Base-by-base conservation (phyloP, 352 stramenopile species). In the Phytophthora sojae region DNA sequence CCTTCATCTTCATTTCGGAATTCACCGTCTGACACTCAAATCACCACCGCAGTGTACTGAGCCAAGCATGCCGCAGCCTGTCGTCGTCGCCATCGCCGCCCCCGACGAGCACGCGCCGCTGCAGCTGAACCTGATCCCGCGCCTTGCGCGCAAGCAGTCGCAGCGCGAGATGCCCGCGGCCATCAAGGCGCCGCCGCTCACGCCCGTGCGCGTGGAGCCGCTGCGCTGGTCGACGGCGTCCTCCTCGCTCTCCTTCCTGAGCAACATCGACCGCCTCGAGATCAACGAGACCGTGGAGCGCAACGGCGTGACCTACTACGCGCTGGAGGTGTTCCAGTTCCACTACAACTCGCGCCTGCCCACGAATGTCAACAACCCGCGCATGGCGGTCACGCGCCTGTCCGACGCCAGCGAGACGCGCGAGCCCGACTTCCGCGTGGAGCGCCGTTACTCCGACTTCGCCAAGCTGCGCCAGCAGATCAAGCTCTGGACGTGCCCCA, bases 401-500 rank as follows among this genome's bases (percentile, higher is more conserved):
- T 75, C 76, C 23, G 56, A 70, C 25, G 45, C 39, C 35, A 74
- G 49, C 51, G 61, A 71, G 30, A 9, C 64, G 12, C 61, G 71
- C 21, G 47, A 68, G 56, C 82, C 85, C 4, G 85, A 90, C 61
- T 88, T 82, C 56, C 72, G 70, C 6, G 73, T 92, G 45, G 71
- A 91, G 61, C 75, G 78, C n/a, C 82, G 82, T 35, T 92, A 88
- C 68, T 89, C 82, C n/a, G 82, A 92, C 30, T 92, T 92, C 47
- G 67, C 70, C 29, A 75, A 79, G 58, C 64, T 92, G 45, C 77
- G 81, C 11, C 65, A 76, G 17, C 75, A 90, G 25, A 71, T 89
- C 11, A 76, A 71, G 50, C 61, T 69, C 25, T 87, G 75, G 77
- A 66, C 61, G 26, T 88, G 71, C 67, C 77, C 76, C 39, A 80